phyloP scores from a whole-genome alignment of 371 early-diverging fungal species.

The Mortierella sp. region DNA sequence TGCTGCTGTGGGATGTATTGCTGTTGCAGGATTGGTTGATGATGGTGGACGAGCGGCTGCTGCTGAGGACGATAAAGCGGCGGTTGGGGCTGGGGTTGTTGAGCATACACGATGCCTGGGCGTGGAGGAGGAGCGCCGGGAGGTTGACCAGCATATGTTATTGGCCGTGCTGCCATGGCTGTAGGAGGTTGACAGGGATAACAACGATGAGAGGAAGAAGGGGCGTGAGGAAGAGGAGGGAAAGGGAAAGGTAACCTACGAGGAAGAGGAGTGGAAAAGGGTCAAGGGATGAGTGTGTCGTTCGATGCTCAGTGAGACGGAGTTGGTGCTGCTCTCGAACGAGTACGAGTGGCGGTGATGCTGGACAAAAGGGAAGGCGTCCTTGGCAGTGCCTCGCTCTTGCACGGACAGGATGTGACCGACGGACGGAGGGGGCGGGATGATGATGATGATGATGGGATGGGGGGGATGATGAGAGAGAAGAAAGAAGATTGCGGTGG shows the following conservation, averaged over 20 bases:
- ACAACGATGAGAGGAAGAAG: constrained; percentile 1
- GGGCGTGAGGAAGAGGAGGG: not conserved
- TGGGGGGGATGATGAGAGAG: not conserved
- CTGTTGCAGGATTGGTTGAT: constrained; percentile 29
- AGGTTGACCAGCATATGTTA: constrained; percentile 36
- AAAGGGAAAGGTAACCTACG: not conserved
- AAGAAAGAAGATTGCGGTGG: constrained; percentile 1
- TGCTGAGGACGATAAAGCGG: constrained; percentile 31
- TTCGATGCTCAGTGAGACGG: too few species aligned
- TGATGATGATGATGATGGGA: not conserved
- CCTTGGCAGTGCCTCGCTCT: too few species aligned
- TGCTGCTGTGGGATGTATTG: constrained; percentile 26
- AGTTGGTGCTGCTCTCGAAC: too few species aligned
- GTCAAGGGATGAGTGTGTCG: too few species aligned
- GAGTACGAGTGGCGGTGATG: too few species aligned
- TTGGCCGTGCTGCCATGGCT: constrained; percentile 46
- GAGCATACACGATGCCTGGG: constrained; percentile 37
- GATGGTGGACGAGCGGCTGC: constrained; percentile 22
- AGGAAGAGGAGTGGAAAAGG: not conserved
- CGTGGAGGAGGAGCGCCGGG: constrained; percentile 37
- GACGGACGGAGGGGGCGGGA: not conserved
- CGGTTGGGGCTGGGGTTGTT: constrained; percentile 41
- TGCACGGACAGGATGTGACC: not conserved
- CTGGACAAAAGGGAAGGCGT: too few species aligned
- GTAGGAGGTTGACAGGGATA: not conserved